These are phyloP conservation scores for Tolypocladium guangdongense DNA, from an alignment of 2,329 filamentous ascomycete species.

Conservation along the genomic window DNA sequence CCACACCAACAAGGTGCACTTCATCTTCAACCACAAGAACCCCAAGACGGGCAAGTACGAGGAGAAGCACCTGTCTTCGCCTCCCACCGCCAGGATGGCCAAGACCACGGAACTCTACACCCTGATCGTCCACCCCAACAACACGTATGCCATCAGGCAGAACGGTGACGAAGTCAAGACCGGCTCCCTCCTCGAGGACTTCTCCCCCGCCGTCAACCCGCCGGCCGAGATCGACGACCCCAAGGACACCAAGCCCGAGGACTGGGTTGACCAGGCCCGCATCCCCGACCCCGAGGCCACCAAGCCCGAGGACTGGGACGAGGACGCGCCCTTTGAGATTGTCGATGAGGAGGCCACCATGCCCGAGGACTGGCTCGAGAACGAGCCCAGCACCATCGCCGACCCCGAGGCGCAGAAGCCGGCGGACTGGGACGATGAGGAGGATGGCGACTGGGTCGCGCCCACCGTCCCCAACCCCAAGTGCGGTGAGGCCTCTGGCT, in stretches of 20 bases:
- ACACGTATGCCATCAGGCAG: slow-evolving; percentile 86
- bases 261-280: slow-evolving; percentile 90
- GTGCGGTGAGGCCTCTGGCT: slow-evolving; percentile 86
- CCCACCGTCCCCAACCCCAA: slow-evolving; percentile 92
- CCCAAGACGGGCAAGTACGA: slow-evolving; percentile 99
- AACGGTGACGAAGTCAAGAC: slow-evolving; percentile 82
- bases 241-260: slow-evolving; percentile 85
- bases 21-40: slow-evolving; percentile 99
- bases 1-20: slow-evolving; percentile 94
- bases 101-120: slow-evolving; percentile 96
- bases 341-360: slow-evolving; percentile 83
- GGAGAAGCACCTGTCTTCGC: slow-evolving; percentile 91
- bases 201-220: slow-evolving; percentile 88
- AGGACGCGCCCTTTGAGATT: slow-evolving; percentile 95
- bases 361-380: slow-evolving; percentile 92
- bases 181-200: slow-evolving; percentile 89
- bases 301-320: slow-evolving; percentile 98
- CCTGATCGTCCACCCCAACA: slow-evolving; percentile 90
- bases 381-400: slow-evolving; percentile 70
- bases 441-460: slow-evolving; percentile 94
- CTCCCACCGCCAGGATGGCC: slow-evolving; percentile 76
- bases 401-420: slow-evolving; percentile 97
- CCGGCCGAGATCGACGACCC: slow-evolving; percentile 87
- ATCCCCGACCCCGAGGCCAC: slow-evolving; percentile 86
- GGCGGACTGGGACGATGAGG: slow-evolving; percentile 98